These are phyloP conservation scores for Fusarium kyushuense DNA, from an alignment of 2,329 filamentous ascomycete species.

Conservation along the genomic window DNA sequence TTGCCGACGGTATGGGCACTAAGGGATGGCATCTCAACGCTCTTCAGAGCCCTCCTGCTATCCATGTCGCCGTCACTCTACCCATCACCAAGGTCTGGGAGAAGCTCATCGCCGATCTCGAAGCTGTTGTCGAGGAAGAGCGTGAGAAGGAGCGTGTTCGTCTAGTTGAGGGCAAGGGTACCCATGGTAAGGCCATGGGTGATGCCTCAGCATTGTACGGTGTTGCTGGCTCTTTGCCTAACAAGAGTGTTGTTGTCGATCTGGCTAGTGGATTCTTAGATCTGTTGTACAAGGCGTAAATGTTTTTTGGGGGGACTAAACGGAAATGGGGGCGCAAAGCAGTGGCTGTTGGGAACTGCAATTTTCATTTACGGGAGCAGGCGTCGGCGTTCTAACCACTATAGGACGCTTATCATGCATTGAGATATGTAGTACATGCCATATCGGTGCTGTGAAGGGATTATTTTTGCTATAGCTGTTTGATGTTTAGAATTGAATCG, in stretches of 20 bases:
- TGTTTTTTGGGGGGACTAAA: constrained; percentile 1
- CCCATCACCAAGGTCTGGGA: constrained; percentile 87
- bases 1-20: constrained; percentile 86
- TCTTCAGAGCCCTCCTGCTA: constrained; percentile 88
- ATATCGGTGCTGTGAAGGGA: background rate
- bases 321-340: constrained; percentile 5
- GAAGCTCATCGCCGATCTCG: constrained; percentile 78
- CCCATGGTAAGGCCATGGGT: constrained; percentile 75
- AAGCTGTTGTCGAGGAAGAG: constrained; percentile 75
- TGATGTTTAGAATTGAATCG: constrained; percentile 3
- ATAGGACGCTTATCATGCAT: constrained; percentile 13
- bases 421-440: background rate
- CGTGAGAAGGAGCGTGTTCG: constrained; percentile 83
- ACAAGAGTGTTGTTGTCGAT: constrained; percentile 94
- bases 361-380: constrained; percentile 18
- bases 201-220: constrained; percentile 93
- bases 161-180: constrained; percentile 74
- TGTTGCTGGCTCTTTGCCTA: constrained; percentile 92
- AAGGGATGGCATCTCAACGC: constrained; percentile 97
- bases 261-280: constrained; percentile 92
- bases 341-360: constrained; percentile 4
- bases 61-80: constrained; percentile 93
- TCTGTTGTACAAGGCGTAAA: constrained; percentile 86
- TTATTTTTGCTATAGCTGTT: background rate
- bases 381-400: constrained; percentile 28